Conservation (phyloP, 1,139 yeast genomes). For the Hemisphaericaspora xylofermentans region DNA sequence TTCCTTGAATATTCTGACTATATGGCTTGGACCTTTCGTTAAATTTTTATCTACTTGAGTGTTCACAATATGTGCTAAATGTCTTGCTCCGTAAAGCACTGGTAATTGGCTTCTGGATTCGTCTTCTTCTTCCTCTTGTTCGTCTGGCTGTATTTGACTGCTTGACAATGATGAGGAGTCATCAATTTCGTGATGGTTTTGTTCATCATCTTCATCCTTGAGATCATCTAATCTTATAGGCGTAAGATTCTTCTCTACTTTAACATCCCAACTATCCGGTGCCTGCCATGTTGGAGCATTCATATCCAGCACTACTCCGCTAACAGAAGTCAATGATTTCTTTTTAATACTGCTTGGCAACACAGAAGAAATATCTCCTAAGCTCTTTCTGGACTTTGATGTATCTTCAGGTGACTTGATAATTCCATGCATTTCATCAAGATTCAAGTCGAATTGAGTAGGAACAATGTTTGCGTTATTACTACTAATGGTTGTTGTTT, state of each 20-base stretch:
- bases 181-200: not conserved
- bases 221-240: not conserved
- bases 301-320: constrained; percentile 1
- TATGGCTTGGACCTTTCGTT: constrained; percentile 42
- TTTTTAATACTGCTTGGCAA: constrained; percentile 1
- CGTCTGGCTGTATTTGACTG: not conserved
- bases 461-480: constrained; percentile 7
- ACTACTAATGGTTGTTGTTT: not conserved
- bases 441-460: constrained; percentile 39
- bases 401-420: constrained; percentile 31
- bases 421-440: constrained; percentile 57
- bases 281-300: constrained; percentile 51
- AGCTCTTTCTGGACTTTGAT: not conserved
- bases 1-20: constrained; percentile 69
- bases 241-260: constrained; percentile 25
- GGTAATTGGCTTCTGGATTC: constrained; percentile 23
- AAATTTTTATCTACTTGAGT: constrained; percentile 15
- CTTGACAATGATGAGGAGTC: not conserved
- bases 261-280: constrained; percentile 82
- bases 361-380: constrained; percentile 2
- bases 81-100: constrained; percentile 37
- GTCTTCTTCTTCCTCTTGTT: constrained; percentile 6
- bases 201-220: constrained; percentile 6
- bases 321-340: not conserved
- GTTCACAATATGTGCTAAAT: constrained; percentile 25